Evolutionary conservation across 2,329 filamentous ascomycete species (phyloP).

Genomic region (Neofusicoccum parvum): DNA sequence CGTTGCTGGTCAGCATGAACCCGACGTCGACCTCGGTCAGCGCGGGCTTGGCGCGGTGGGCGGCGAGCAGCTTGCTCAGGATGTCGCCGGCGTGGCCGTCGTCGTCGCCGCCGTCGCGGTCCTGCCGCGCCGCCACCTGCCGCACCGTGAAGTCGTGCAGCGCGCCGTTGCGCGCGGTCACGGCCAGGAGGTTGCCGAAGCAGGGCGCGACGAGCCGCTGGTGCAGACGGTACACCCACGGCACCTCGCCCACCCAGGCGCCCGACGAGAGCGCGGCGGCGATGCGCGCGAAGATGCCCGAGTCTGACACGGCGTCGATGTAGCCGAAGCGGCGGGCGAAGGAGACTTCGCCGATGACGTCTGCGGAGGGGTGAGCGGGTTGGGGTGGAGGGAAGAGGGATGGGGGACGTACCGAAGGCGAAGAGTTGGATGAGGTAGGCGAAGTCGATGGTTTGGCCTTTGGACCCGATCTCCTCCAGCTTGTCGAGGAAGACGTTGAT

Average conservation of each 20-base stretch:
- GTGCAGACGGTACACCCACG: background rate
- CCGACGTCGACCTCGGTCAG: background rate
- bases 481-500: background rate
- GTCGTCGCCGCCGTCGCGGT: background rate
- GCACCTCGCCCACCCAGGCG: background rate
- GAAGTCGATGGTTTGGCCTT: background rate
- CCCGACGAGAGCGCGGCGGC: background rate
- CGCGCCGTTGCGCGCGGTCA: background rate
- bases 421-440: background rate
- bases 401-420: background rate
- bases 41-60: background rate
- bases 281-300: background rate
- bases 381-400: background rate
- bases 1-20: background rate
- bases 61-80: background rate
- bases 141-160: background rate
- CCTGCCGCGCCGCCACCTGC: background rate
- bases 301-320: background rate
- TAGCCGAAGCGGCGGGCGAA: background rate
- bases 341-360: background rate
- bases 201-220: background rate
- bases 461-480: background rate
- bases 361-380: background rate
- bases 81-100: background rate
- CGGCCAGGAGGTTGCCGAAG: constrained; percentile 1